Evolutionary conservation across 768 basidiomycete species (phyloP).

Genomic region (Agrocybe pediades): DNA sequence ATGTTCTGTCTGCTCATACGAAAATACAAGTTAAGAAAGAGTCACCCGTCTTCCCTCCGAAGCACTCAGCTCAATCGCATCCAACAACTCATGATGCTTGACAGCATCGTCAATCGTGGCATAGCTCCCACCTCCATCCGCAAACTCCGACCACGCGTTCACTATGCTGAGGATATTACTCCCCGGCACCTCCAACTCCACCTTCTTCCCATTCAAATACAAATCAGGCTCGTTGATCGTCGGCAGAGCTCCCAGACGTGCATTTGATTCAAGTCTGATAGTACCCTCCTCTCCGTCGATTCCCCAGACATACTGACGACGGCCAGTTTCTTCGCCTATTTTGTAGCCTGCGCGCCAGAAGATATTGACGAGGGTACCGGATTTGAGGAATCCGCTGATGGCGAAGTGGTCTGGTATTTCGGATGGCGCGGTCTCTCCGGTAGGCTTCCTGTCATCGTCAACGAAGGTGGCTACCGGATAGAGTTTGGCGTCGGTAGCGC

Average conservation of each 20-base stretch:
- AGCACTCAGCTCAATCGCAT: slow-evolving; percentile 5
- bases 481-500: slow-evolving; percentile 20
- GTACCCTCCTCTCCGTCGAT: slow-evolving; percentile 33
- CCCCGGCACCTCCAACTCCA: slow-evolving; percentile 13
- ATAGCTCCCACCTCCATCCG: slow-evolving; percentile 2
- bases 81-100: slow-evolving; percentile 3
- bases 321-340: slow-evolving; percentile 11
- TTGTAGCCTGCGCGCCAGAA: slow-evolving; percentile 23
- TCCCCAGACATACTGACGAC: slow-evolving; percentile 27
- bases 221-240: slow-evolving; percentile 24
- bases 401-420: slow-evolving; percentile 25
- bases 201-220: slow-evolving; percentile 30
- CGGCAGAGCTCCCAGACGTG: slow-evolving; percentile 7
- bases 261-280: slow-evolving; percentile 24
- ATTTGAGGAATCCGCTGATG: slow-evolving; percentile 26
- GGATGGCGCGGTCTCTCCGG: slow-evolving; percentile 18
- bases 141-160: slow-evolving; percentile 8
- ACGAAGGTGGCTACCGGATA: slow-evolving; percentile 26
- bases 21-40: neutral
- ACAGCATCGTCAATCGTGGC: slow-evolving; percentile 10
- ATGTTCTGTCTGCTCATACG: too few species aligned
- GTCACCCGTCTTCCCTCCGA: neutral
- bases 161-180: neutral
- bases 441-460: slow-evolving; percentile 22
- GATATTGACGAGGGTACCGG: slow-evolving; percentile 28